These are phyloP conservation scores for Amanita exitialis DNA, from an alignment of 768 basidiomycete species.

Conservation along the genomic window DNA sequence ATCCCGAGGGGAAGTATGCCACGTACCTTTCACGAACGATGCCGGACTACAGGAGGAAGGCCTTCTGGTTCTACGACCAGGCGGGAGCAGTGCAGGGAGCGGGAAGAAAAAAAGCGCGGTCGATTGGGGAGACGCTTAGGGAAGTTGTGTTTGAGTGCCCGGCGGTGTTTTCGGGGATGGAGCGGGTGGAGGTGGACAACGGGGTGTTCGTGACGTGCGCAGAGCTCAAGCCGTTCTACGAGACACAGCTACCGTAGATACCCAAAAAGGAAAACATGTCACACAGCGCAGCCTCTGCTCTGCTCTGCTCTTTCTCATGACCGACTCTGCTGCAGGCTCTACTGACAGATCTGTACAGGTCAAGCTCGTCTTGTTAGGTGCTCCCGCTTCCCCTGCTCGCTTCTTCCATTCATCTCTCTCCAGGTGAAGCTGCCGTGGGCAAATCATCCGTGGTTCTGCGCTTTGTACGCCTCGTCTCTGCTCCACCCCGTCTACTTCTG, in stretches of 20 bases:
- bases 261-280: slow-evolving; percentile 17
- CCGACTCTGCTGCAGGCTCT: slow-evolving; percentile 64
- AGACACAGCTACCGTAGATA: neutral
- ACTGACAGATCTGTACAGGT: slow-evolving; percentile 92
- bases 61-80: slow-evolving; percentile 47
- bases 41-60: slow-evolving; percentile 31
- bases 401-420: slow-evolving; percentile 10
- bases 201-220: slow-evolving; percentile 34
- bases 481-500: slow-evolving; percentile 5
- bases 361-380: slow-evolving; percentile 93
- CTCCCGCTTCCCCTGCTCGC: slow-evolving; percentile 4
- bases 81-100: slow-evolving; percentile 36
- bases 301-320: slow-evolving; percentile 33
- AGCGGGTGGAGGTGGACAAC: slow-evolving; percentile 29
- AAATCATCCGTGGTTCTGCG: slow-evolving; percentile 98
- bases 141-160: slow-evolving; percentile 24
- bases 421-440: slow-evolving; percentile 97
- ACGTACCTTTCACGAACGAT: slow-evolving; percentile 30
- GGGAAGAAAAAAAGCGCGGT: slow-evolving; percentile 38
- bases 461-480: slow-evolving; percentile 50
- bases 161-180: slow-evolving; percentile 19
- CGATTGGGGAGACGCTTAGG: neutral
- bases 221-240: slow-evolving; percentile 28
- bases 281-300: slow-evolving; percentile 10
- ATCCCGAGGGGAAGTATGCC: slow-evolving; percentile 44